Percentiles rank a stretch among this genome's conserved stretches.
phyloP scores from a whole-genome alignment of 2,329 filamentous ascomycete species.

The Coniosporium tulheliwenetii region DNA sequence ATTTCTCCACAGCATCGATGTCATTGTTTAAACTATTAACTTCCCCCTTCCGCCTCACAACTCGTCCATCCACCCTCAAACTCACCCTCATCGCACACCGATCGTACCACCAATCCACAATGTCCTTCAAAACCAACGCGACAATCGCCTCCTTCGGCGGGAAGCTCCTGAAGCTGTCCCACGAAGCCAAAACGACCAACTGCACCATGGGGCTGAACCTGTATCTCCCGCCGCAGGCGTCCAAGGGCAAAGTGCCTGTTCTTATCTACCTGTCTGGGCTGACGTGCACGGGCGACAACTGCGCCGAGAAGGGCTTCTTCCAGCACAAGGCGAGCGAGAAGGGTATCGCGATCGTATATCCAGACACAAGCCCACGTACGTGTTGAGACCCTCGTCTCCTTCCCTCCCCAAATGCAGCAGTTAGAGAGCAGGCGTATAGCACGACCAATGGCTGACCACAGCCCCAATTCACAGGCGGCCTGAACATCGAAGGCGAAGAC shows the following conservation, averaged over 20 bases:
- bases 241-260: conserved; percentile 51
- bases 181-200: conserved; percentile 61
- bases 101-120: conserved; percentile 20
- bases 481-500: conserved; percentile 68
- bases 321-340: conserved; percentile 64
- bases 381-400: conserved; percentile 5
- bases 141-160: conserved; percentile 87
- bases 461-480: conserved; percentile 38
- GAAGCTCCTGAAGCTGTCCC: conserved; percentile 84
- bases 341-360: conserved; percentile 85
- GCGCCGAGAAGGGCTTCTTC: conserved; percentile 72
- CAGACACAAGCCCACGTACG: conserved; percentile 81
- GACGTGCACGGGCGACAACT: conserved; percentile 81
- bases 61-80: too few relatives aligned
- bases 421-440: too few relatives aligned
- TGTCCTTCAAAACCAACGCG: conserved; percentile 80
- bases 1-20: too few relatives aligned
- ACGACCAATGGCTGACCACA: conserved; percentile 3
- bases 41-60: too few relatives aligned
- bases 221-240: conserved; percentile 65
- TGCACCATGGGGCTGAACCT: conserved; percentile 90
- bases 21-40: too few relatives aligned
- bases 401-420: too few relatives aligned
- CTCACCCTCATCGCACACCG: too few relatives aligned
- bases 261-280: conserved; percentile 88